A percentile compares a stretch with the other conserved stretches of the same genome.
These are phyloP conservation scores for Aureobasidium musti DNA, from an alignment of 2,329 filamentous ascomycete genomes.

Conservation along the genomic window DNA sequence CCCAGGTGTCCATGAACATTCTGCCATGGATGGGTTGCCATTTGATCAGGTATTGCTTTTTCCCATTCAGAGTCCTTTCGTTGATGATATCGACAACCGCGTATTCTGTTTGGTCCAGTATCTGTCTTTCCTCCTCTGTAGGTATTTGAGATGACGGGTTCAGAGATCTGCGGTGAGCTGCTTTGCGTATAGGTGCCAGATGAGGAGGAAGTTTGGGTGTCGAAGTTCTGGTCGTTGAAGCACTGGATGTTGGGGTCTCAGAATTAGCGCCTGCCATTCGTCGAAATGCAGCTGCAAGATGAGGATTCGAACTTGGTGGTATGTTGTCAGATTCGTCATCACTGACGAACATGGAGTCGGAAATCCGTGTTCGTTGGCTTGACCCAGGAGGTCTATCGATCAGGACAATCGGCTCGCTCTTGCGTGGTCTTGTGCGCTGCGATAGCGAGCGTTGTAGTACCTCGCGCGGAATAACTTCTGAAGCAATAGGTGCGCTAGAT, in stretches of 20 bases:
- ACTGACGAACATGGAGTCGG: neutral
- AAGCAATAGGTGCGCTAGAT: neutral
- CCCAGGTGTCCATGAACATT: slow-evolving; percentile 6
- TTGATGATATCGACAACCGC: neutral
- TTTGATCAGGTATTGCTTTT: slow-evolving; percentile 8
- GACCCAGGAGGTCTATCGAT: neutral
- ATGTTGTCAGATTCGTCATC: neutral
- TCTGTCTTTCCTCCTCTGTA: neutral
- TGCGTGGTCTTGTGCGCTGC: neutral
- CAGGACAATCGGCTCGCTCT: slow-evolving; percentile 9
- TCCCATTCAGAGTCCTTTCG: neutral
- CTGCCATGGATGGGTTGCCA: slow-evolving; percentile 19
- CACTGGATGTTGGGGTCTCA: neutral
- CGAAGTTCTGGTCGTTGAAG: neutral
- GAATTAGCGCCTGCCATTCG: neutral
- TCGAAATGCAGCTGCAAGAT: neutral
- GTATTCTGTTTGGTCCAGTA: neutral
- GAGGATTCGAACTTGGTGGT: neutral
- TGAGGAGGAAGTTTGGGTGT: slow-evolving; percentile 8
- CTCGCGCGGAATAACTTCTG: no score
- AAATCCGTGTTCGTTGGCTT: neutral
- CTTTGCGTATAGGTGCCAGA: neutral
- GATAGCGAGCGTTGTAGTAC: no score
- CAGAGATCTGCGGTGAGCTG: slow-evolving; percentile 5
- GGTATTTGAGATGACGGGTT: neutral